These are phyloP conservation scores for Sanghuangporus baumii DNA, from an alignment of 1,284 basidiomycete species.

Conservation along the genomic window DNA sequence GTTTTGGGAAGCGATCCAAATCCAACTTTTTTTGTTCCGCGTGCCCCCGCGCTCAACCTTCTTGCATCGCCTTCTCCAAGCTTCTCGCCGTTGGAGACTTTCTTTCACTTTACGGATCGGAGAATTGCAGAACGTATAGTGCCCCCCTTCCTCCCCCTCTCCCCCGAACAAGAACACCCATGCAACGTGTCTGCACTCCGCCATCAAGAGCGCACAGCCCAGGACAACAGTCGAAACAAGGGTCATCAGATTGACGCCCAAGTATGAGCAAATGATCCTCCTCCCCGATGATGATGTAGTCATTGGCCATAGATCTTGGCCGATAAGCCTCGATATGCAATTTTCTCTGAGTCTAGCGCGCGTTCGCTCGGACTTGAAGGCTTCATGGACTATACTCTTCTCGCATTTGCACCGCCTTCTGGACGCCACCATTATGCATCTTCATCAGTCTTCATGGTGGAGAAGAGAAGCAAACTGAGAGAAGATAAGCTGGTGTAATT, in stretches of 20 bases:
- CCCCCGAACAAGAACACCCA: neutral
- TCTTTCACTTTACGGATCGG: no score
- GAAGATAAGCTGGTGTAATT: neutral
- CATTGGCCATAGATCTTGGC: neutral
- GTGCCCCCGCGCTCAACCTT: conserved; percentile 3
- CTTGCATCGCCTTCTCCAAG: neutral
- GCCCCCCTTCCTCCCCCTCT: neutral
- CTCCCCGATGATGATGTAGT: neutral
- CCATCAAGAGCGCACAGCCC: conserved; percentile 8
- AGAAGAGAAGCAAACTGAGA: neutral
- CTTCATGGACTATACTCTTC: neutral
- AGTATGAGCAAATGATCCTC: conserved; percentile 5
- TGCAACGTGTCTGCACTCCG: neutral
- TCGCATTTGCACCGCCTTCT: neutral
- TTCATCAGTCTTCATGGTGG: neutral
- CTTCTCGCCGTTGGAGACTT: neutral
- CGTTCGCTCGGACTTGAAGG: neutral
- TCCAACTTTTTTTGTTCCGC: neutral
- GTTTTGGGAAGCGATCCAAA: neutral
- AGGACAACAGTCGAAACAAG: conserved; percentile 1
- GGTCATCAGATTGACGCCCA: conserved; percentile 11
- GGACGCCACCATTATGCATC: neutral
- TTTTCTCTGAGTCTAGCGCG: neutral
- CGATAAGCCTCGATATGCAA: conserved; percentile 1
- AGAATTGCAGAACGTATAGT: no score